Evolutionary conservation across 2,329 filamentous ascomycete species (phyloP).

Genomic region (Exophiala spinifera): DNA sequence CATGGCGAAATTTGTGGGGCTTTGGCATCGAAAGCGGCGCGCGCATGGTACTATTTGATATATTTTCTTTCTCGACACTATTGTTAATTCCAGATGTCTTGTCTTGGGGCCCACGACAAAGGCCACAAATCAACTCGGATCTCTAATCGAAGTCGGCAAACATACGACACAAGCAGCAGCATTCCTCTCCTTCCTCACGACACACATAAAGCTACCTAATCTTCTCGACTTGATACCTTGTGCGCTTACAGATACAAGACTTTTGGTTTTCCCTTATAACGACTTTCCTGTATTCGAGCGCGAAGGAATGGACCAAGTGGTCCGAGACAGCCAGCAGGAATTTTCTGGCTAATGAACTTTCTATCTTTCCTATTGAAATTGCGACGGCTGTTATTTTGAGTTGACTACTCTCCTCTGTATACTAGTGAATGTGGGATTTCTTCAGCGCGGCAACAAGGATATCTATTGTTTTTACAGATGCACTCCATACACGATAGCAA

Average conservation of each 20-base stretch:
- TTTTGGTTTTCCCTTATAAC: conserved; percentile 8
- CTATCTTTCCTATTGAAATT: conserved; percentile 4
- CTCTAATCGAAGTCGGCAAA: neutral
- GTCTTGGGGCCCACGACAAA: conserved; percentile 1
- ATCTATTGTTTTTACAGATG: neutral
- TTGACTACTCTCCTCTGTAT: conserved; percentile 12
- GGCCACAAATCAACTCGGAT: neutral
- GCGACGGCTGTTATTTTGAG: conserved; percentile 9
- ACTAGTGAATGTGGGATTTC: conserved; percentile 5
- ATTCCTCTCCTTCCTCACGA: conserved; percentile 13
- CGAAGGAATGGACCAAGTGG: neutral
- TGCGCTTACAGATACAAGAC: conserved; percentile 26
- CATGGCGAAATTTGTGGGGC: conserved; percentile 19
- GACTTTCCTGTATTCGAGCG: conserved; percentile 7
- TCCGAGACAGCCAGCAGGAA: conserved; percentile 6
- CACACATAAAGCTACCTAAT: conserved; percentile 21
- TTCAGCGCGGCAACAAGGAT: conserved; percentile 1
- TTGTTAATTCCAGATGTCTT: conserved; percentile 7
- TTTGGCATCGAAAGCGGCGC: conserved; percentile 7
- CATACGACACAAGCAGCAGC: neutral
- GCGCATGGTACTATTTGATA: conserved; percentile 5
- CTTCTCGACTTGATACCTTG: conserved; percentile 25
- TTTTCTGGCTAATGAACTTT: conserved; percentile 8
- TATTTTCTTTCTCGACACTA: conserved; percentile 1
- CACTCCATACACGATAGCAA: neutral